Evolutionary conservation across 805 yeast genomes (phyloP), one percentile per base, ranked within the genome.

Genomic region (Myxozyma monticola): DNA sequence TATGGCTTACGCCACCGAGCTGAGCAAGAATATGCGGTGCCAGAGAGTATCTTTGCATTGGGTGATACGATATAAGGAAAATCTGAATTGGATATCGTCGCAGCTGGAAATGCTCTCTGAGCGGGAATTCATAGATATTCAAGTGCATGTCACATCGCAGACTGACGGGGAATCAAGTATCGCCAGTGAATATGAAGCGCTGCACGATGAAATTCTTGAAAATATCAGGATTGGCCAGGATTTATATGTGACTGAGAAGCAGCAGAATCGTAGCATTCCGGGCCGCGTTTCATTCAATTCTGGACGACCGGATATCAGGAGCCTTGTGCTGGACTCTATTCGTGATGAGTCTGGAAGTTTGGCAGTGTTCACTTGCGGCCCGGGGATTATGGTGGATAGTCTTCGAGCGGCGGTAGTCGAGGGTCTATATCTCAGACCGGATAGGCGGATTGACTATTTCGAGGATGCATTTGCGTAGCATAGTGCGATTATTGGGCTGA

Each of bases 401-500:
- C 53, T 81, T 15, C 74, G 91, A 63, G 64, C 71, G 31, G 62
- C 73, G 3, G 74, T 81, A n/a, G 71, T 75, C 9, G 56, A 69
- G 36, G 64, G 75, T 48, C 63, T 80, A 44, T 67, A 71, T 29
- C 50, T 70, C 44, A 64, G 69, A 45, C 48, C 48, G 64, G 73
- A 14, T 70, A 75, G 38, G 74, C 85, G 70, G 37, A 76, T 85
- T 17, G 90, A 84, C 54, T 81, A 81, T 61, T 82, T 73, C 62
- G 95, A 88, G 64, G 90, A 85, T 62, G 74, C 84, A 42, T 88
- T 76, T 12, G 86, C 95, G 95, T 81, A 30, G 28, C 18, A 7
- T 6, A 26, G 29, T 26, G 6, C 12, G 25, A 8, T 10, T 2
- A 17, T 12, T 8, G 24, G n/a, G 8, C 20, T 12, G 29, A n/a